Evolutionary conservation across 2,329 filamentous ascomycete species (phyloP).

Genomic region (Aspergillus sergii): DNA sequence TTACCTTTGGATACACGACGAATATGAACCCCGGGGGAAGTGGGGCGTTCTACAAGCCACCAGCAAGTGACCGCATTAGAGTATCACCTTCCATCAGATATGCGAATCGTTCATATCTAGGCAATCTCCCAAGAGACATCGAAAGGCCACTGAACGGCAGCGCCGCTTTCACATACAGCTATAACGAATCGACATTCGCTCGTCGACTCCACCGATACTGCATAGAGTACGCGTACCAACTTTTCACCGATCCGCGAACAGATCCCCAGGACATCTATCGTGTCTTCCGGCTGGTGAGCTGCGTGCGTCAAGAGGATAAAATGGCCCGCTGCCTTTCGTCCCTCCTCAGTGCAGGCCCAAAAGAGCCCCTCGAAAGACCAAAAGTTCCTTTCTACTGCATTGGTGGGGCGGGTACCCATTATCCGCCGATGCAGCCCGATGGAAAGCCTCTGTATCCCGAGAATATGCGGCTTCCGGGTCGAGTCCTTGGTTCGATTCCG

Average conservation of each 20-base stretch:
- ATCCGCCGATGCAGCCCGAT: conserved; percentile 43
- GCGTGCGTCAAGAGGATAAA: conserved; percentile 53
- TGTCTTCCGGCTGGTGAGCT: conserved; percentile 69
- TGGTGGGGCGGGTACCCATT: conserved; percentile 70
- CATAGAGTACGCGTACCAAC: conserved; percentile 62
- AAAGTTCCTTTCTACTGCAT: conserved; percentile 65
- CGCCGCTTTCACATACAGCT: conserved; percentile 55
- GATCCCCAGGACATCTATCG: conserved; percentile 54
- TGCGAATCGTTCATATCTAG: not conserved
- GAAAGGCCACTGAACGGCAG: not conserved
- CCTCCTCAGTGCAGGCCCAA: conserved; percentile 40
- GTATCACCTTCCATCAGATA: not conserved
- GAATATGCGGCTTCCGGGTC: conserved; percentile 27
- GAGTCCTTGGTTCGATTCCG: conserved; percentile 17
- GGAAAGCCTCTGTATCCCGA: conserved; percentile 37
- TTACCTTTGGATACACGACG: not conserved
- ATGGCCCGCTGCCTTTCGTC: conserved; percentile 42
- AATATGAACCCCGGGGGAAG: not conserved
- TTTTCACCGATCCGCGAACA: conserved; percentile 54
- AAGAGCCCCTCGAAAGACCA: conserved; percentile 60
- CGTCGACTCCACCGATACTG: conserved; percentile 69
- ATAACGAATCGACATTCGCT: conserved; percentile 69
- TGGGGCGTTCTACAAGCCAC: not conserved
- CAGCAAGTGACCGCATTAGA: not conserved
- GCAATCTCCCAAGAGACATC: not conserved